These are phyloP conservation scores for Sarcodon sp. DNA, from an alignment of 768 basidiomycete species.

Conservation along the genomic window DNA sequence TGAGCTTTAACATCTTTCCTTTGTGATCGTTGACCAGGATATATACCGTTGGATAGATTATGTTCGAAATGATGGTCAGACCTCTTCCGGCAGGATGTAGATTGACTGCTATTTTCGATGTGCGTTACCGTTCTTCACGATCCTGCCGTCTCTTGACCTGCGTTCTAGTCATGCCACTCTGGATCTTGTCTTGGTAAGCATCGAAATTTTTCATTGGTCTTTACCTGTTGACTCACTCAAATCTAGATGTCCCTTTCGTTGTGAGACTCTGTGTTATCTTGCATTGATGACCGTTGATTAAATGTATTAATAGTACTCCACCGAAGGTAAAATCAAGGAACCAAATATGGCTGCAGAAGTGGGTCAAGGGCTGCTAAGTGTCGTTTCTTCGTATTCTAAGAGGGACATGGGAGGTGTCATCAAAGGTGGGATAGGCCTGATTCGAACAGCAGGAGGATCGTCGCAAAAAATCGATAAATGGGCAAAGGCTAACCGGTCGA, in stretches of 20 bases:
- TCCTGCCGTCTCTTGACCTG: not conserved
- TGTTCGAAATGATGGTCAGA: slow-evolving; percentile 34
- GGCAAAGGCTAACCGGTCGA: slow-evolving; percentile 44
- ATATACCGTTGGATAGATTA: slow-evolving; percentile 13
- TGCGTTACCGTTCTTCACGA: slow-evolving; percentile 15
- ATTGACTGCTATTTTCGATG: slow-evolving; percentile 47
- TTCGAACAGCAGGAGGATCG: slow-evolving; percentile 63
- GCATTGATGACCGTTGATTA: slow-evolving; percentile 11
- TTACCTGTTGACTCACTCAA: not conserved
- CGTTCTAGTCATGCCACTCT: slow-evolving; percentile 30
- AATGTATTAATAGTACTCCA: slow-evolving; percentile 47
- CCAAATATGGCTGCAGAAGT: slow-evolving; percentile 83
- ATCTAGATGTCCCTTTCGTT: not conserved
- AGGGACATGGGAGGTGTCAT: slow-evolving; percentile 77
- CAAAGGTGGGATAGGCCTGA: slow-evolving; percentile 55
- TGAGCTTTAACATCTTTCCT: slow-evolving; percentile 17
- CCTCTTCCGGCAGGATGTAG: slow-evolving; percentile 56
- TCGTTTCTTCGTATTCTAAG: slow-evolving; percentile 61
- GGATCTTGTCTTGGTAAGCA: slow-evolving; percentile 29
- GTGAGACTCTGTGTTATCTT: not conserved
- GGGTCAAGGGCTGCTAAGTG: slow-evolving; percentile 73
- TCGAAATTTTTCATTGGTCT: not conserved
- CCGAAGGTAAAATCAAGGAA: slow-evolving; percentile 91
- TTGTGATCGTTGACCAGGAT: not conserved
- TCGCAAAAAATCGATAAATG: slow-evolving; percentile 50